Conservation (phyloP, 345 rosid species). For the Gossypium australe region DNA sequence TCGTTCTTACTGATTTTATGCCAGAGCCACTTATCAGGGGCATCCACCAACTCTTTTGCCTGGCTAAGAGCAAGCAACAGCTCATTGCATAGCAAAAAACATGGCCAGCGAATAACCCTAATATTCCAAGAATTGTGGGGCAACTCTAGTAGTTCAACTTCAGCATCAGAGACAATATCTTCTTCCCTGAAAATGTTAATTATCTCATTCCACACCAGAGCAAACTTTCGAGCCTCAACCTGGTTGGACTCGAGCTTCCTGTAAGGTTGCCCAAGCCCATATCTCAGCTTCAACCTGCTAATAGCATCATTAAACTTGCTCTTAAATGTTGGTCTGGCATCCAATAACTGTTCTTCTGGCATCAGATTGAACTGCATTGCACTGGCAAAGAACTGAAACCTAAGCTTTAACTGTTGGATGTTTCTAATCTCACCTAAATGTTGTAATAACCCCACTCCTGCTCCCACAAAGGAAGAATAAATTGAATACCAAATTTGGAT, state of each 20-base stretch:
- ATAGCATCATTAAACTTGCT: conserved; percentile 83
- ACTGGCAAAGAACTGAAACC: conserved; percentile 96
- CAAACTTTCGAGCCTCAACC: conserved; percentile 88
- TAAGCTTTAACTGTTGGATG: conserved; percentile 76
- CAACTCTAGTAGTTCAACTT: conserved; percentile 84
- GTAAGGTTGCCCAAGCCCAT: conserved; percentile 88
- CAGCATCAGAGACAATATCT: conserved; percentile 85
- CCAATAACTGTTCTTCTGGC: conserved; percentile 91
- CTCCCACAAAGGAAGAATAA: conserved; percentile 84
- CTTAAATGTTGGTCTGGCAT: conserved; percentile 64
- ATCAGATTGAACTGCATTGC: conserved; percentile 95
- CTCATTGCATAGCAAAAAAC: conserved; percentile 91
- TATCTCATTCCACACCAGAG: conserved; percentile 94
- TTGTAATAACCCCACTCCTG: conserved; percentile 72
- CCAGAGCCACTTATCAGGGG: conserved; percentile 97
- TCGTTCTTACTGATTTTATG: conserved; percentile 84
- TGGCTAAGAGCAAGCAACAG: conserved; percentile 92
- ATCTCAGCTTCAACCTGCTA: conserved; percentile 79
- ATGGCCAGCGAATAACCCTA: conserved; percentile 90
- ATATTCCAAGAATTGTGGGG: conserved; percentile 91
- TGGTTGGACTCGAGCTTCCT: conserved; percentile 95
- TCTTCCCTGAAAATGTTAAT: conserved; percentile 86
- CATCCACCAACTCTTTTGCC: conserved; percentile 86
- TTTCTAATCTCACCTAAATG: conserved; percentile 97
- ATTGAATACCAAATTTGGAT: conserved; percentile 93